These are phyloP conservation scores for Penicillium sp. DNA, from an alignment of 2,329 filamentous ascomycete species.

Conservation along the genomic window DNA sequence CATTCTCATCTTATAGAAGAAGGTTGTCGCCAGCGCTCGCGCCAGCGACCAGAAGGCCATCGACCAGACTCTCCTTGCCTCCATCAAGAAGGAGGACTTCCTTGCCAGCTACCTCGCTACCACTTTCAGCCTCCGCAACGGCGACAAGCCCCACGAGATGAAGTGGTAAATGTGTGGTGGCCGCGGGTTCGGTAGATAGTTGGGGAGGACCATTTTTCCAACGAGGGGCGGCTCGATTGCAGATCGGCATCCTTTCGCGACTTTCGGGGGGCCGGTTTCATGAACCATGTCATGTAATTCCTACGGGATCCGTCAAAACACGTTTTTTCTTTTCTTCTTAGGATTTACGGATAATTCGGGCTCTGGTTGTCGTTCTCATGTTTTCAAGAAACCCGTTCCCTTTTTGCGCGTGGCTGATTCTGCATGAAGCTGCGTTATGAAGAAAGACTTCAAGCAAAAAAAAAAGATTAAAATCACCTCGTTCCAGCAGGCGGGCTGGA, in stretches of 20 bases:
- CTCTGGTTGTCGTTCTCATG: conserved; percentile 32
- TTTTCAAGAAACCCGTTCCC: conserved; percentile 29
- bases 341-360: conserved; percentile 35
- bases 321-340: conserved; percentile 31
- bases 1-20: conserved; percentile 66
- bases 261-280: conserved; percentile 35
- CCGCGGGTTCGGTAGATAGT: conserved; percentile 42
- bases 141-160: conserved; percentile 99
- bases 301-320: conserved; percentile 34
- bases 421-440: conserved; percentile 36
- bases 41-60: conserved; percentile 97
- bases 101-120: conserved; percentile 89
- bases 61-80: conserved; percentile 91
- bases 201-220: conserved; percentile 38
- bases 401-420: conserved; percentile 33
- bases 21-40: conserved; percentile 86
- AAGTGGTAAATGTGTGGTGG: conserved; percentile 71
- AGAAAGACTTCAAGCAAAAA: conserved; percentile 31
- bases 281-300: conserved; percentile 41
- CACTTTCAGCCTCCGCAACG: conserved; percentile 98
- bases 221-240: conserved; percentile 38
- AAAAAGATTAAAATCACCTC: conserved; percentile 38
- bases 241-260: conserved; percentile 32
- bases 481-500: conserved; percentile 34
- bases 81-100: conserved; percentile 97